These are phyloP conservation scores for Globisporangium ultimum DNA, from an alignment of 352 stramenopile species.

Conservation along the genomic window DNA sequence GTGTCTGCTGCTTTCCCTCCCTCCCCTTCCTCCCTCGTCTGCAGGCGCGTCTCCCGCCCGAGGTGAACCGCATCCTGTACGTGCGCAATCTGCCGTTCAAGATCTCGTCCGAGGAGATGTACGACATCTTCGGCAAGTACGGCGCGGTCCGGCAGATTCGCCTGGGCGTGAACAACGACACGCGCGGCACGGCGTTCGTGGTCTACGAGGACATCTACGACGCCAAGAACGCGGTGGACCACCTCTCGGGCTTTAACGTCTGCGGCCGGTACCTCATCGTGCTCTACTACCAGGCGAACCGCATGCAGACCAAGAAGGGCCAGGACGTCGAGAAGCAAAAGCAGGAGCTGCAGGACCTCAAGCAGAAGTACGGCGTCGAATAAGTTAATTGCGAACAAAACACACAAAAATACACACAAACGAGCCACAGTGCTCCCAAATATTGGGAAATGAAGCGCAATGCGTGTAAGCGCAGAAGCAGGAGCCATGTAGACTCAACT, in stretches of 20 bases:
- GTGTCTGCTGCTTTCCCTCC: neutral
- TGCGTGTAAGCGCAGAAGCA: too few relatives aligned
- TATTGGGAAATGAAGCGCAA: too few relatives aligned
- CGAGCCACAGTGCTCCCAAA: neutral
- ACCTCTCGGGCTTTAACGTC: conserved; percentile 99
- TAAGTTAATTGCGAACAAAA: conserved; percentile 12
- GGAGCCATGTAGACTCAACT: too few relatives aligned
- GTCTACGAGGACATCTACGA: conserved; percentile 99
- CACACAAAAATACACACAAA: conserved; percentile 8
- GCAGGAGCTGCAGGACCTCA: conserved; percentile 79
- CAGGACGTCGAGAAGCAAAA: conserved; percentile 70
- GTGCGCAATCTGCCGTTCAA: conserved; percentile 99
- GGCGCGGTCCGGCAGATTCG: conserved; percentile 98
- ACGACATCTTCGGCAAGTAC: conserved; percentile 99
- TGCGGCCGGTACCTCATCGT: conserved; percentile 98
- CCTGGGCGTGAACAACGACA: conserved; percentile 94
- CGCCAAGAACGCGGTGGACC: conserved; percentile 98
- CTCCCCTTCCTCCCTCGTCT: too few relatives aligned
- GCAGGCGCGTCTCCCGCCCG: conserved; percentile 91
- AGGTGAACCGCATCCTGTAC: conserved; percentile 98
- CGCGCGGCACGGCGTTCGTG: conserved; percentile 97
- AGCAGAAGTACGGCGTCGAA: conserved; percentile 84
- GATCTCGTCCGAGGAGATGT: conserved; percentile 98
- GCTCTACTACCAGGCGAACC: conserved; percentile 97
- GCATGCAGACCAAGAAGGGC: conserved; percentile 62